Percentiles rank a stretch among this genome's conserved stretches.
These are phyloP conservation scores for Wallacemonas rigidus DNA, from an alignment of 208 protist genomes.

Conservation along the genomic window DNA sequence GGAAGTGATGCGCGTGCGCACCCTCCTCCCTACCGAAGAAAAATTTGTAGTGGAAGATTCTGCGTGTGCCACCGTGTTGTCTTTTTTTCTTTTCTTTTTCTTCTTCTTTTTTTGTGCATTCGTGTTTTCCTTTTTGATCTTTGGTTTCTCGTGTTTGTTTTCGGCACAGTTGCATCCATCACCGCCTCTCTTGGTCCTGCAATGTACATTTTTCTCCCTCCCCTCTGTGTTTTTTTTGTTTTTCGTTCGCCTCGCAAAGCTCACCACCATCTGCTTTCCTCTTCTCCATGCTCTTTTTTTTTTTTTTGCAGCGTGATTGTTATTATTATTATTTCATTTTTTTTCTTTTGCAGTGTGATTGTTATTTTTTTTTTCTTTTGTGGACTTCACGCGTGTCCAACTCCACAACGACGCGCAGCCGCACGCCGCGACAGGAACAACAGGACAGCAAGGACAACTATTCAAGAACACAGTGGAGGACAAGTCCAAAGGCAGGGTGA, in stretches of 20 bases:
- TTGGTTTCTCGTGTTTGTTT: no score
- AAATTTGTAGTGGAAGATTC: no score
- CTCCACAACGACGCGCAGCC: no score
- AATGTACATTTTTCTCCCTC: constrained; percentile 10
- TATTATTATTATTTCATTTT: constrained; percentile 8
- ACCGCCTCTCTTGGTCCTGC: neutral
- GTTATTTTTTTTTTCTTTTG: constrained; percentile 7
- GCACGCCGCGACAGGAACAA: neutral
- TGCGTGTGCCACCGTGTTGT: no score
- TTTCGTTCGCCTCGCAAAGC: constrained; percentile 6
- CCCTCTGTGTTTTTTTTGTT: neutral
- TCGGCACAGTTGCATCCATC: no score
- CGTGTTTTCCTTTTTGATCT: neutral
- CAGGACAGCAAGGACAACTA: neutral
- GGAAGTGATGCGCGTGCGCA: no score
- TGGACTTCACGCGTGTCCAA: no score
- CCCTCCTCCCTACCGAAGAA: no score
- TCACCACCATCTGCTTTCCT: neutral
- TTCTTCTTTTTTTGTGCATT: constrained; percentile 5
- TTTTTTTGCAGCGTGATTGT: neutral
- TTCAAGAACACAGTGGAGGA: neutral
- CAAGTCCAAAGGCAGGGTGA: neutral
- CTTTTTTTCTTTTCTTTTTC: neutral
- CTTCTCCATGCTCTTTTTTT: neutral
- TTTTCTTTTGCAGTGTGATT: neutral